Evolutionary conservation across 306 rosid genomes (phyloP).

Genomic region (Cajanus cajan): DNA sequence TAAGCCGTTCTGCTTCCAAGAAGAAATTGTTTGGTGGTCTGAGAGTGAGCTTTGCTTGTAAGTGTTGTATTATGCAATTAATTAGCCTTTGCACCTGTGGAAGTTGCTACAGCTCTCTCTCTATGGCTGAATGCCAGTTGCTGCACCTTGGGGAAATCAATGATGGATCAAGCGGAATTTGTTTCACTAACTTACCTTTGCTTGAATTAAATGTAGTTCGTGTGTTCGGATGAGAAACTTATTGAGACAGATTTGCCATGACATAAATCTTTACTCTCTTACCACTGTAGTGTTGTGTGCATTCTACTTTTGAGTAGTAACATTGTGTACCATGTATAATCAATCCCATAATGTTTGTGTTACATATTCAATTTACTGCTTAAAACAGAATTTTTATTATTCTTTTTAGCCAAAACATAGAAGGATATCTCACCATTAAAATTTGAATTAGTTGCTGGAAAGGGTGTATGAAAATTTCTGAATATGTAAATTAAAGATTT

Average conservation of each 20-base stretch:
- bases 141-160: neutral
- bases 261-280: neutral
- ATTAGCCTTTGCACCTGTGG: conserved; percentile 43
- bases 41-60: conserved; percentile 47
- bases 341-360: neutral
- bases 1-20: conserved; percentile 46
- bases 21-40: conserved; percentile 62
- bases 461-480: neutral
- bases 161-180: neutral
- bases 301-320: neutral
- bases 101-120: conserved; percentile 28
- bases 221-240: conserved; percentile 16
- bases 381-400: neutral
- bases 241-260: neutral
- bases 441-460: neutral
- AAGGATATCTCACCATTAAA: neutral
- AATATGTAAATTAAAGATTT: neutral
- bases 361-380: neutral
- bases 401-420: neutral
- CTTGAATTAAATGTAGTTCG: conserved; percentile 28
- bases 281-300: neutral
- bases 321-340: neutral
- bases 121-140: neutral
- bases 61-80: conserved; percentile 44
- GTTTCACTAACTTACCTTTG: conserved; percentile 24